Percentiles rank a stretch among this genome's conserved stretches.
Evolutionary conservation across 1,284 basidiomycete species (phyloP).

Genomic region (Rhizopogon parksii): DNA sequence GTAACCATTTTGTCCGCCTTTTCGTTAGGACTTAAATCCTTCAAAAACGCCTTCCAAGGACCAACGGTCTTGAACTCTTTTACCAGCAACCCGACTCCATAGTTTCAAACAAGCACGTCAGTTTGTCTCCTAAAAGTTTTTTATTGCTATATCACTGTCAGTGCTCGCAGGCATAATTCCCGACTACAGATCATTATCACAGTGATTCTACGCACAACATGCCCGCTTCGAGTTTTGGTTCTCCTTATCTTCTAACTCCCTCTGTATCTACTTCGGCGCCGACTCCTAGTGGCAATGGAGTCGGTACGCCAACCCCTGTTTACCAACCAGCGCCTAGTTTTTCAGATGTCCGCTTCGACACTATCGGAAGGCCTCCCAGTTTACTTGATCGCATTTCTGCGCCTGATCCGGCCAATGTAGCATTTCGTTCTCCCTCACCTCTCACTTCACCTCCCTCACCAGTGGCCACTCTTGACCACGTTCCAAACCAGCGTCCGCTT

Average conservation of each 20-base stretch:
- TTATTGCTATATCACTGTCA: neutral
- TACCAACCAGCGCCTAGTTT: conserved; percentile 20
- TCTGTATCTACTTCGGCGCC: neutral
- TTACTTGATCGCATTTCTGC: conserved; percentile 40
- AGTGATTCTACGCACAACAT: conserved; percentile 2
- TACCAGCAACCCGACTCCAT: neutral
- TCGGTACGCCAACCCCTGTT: conserved; percentile 12
- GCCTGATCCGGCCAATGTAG: conserved; percentile 19
- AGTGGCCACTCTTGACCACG: neutral
- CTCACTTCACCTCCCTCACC: conserved; percentile 12
- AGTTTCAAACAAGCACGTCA: neutral
- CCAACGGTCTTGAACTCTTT: neutral
- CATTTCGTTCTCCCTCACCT: conserved; percentile 27
- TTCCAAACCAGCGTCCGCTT: neutral
- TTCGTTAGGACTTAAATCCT: neutral
- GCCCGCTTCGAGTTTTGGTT: conserved; percentile 25
- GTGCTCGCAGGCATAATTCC: neutral
- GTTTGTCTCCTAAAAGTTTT: neutral
- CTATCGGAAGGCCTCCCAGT: conserved; percentile 40
- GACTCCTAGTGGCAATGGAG: neutral
- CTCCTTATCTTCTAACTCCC: conserved; percentile 18
- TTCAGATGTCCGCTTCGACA: conserved; percentile 35
- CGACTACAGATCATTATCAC: neutral
- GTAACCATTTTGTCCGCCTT: neutral
- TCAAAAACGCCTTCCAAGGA: neutral